phyloP scores from a whole-genome alignment of 2,329 filamentous ascomycete genomes.

The Lecanoromycetidae sp. region DNA sequence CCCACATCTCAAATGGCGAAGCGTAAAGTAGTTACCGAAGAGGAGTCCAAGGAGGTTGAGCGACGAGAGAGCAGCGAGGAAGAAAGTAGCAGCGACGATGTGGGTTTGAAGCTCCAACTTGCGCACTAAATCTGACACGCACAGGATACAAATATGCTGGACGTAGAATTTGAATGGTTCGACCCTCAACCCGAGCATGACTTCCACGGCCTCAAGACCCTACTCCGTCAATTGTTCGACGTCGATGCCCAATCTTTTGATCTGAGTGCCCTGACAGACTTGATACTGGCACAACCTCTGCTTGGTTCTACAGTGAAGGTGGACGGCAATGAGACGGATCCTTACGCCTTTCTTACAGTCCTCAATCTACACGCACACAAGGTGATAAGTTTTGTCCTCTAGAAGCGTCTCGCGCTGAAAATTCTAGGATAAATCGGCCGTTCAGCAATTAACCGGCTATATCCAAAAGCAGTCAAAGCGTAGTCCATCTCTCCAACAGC shows the following conservation, averaged over 20 bases:
- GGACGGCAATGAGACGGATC: constrained; percentile 85
- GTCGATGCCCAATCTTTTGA: constrained; percentile 76
- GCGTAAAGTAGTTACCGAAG: constrained; percentile 37
- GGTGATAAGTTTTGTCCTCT: constrained; percentile 24
- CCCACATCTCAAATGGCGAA: too few species aligned
- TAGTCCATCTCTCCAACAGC: constrained; percentile 43
- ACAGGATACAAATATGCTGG: constrained; percentile 52
- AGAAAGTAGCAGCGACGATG: constrained; percentile 26
- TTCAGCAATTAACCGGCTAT: constrained; percentile 62
- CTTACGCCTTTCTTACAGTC: constrained; percentile 83
- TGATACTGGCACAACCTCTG: constrained; percentile 74
- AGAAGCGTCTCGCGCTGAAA: neutral
- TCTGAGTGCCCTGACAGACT: constrained; percentile 70
- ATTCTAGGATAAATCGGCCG: constrained; percentile 52
- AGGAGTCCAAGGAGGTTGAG: constrained; percentile 33
- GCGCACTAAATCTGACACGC: neutral
- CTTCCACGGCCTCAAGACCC: constrained; percentile 85
- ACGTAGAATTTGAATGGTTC: constrained; percentile 98
- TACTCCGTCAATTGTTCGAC: constrained; percentile 86
- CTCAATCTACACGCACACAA: constrained; percentile 70
- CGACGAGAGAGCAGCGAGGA: constrained; percentile 29
- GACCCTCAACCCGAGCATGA: constrained; percentile 82
- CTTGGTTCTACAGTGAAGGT: constrained; percentile 94
- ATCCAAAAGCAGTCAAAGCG: constrained; percentile 44
- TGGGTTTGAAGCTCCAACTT: neutral